Percentiles rank a stretch among this genome's conserved stretches.
These are phyloP conservation scores for Nigrospora sphaerica DNA, from an alignment of 2,329 filamentous ascomycete genomes.

Conservation along the genomic window DNA sequence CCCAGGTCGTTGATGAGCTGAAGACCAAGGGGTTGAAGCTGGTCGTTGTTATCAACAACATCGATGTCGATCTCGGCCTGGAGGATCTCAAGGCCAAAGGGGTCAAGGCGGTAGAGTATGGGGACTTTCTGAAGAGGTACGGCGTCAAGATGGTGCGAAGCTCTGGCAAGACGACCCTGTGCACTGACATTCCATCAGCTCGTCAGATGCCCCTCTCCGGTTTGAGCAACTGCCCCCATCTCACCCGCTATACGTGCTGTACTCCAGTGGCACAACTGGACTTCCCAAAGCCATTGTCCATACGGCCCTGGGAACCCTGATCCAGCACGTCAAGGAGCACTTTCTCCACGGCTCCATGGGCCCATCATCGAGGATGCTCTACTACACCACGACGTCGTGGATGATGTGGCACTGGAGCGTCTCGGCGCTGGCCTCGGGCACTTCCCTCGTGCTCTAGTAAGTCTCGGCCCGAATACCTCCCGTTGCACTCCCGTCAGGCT, in stretches of 20 bases:
- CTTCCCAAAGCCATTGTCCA: slow-evolving; percentile 92
- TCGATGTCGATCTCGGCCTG: slow-evolving; percentile 37
- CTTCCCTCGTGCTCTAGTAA: slow-evolving; percentile 84
- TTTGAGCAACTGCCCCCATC: slow-evolving; percentile 79
- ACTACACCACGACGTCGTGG: slow-evolving; percentile 94
- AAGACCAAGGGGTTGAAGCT: slow-evolving; percentile 52
- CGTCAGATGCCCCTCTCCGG: slow-evolving; percentile 37
- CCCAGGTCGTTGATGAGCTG: slow-evolving; percentile 65
- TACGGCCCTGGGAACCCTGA: slow-evolving; percentile 77
- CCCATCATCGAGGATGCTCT: slow-evolving; percentile 69
- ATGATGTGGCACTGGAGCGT: slow-evolving; percentile 99
- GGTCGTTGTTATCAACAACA: slow-evolving; percentile 69
- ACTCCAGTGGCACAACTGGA: slow-evolving; percentile 84
- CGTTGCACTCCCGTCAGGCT: too few species aligned
- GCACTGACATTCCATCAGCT: slow-evolving; percentile 19
- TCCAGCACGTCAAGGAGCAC: slow-evolving; percentile 98
- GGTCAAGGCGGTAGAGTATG: slow-evolving; percentile 36
- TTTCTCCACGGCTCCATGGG: slow-evolving; percentile 77
- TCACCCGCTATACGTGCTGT: slow-evolving; percentile 89
- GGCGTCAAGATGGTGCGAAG: background rate
- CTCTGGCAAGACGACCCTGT: background rate
- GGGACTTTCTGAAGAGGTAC: slow-evolving; percentile 33
- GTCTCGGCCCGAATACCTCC: too few species aligned
- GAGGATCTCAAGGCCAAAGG: slow-evolving; percentile 30
- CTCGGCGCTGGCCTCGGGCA: slow-evolving; percentile 74